These are phyloP conservation scores for Centrapalus pauciflorus DNA, from an alignment of 129 eudicot genomes.

Conservation along the genomic window DNA sequence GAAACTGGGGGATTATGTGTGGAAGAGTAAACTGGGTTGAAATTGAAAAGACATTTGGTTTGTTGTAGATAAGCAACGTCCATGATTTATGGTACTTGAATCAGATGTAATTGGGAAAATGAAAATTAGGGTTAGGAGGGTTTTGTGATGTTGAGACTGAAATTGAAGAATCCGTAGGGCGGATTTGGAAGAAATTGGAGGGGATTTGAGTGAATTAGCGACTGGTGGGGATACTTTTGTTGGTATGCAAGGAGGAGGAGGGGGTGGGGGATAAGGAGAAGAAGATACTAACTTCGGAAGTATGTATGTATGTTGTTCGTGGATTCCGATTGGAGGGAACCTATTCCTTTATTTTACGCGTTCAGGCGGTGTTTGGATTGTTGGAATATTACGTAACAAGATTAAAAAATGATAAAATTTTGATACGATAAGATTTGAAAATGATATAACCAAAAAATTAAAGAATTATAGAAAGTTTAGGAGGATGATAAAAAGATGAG, in stretches of 20 bases:
- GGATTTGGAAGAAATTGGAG: background rate
- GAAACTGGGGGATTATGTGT: slow-evolving; percentile 31
- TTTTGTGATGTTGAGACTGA: background rate
- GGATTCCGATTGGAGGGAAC: slow-evolving; percentile 18
- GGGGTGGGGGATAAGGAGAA: slow-evolving; percentile 27
- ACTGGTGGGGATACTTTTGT: background rate
- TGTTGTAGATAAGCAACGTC: slow-evolving; percentile 37
- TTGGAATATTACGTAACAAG: background rate
- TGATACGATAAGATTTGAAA: too few species aligned
- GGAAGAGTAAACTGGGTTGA: slow-evolving; percentile 31
- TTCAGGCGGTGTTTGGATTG: too few species aligned
- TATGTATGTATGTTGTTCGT: too few species aligned
- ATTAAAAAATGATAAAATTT: too few species aligned
- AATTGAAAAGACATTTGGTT: slow-evolving; percentile 40
- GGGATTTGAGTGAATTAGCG: background rate
- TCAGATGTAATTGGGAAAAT: background rate
- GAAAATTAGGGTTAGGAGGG: slow-evolving; percentile 19
- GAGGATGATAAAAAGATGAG: too few species aligned
- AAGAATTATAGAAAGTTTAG: too few species aligned
- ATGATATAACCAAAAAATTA: too few species aligned
- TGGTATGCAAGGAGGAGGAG: slow-evolving; percentile 1
- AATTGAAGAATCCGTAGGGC: background rate
- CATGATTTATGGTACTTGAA: slow-evolving; percentile 19
- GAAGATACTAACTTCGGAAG: background rate
- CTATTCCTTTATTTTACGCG: background rate